Conservation (phyloP, 495 filamentous ascomycete genomes). For the Aspergillus asperescens region DNA sequence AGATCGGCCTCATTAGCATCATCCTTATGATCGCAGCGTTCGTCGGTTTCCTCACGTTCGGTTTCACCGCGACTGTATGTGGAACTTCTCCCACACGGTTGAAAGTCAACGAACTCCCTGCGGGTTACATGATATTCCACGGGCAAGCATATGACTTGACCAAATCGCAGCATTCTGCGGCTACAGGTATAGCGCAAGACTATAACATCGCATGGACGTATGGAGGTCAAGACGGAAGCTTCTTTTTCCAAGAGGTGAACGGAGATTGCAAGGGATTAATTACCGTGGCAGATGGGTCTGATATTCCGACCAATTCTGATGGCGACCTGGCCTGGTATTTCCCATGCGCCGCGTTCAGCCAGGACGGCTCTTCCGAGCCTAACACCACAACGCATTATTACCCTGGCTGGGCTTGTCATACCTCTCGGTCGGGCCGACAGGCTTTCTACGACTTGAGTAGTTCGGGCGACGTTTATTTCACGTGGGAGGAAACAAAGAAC, state of each 20-base stretch:
- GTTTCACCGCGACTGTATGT: slow-evolving; percentile 88
- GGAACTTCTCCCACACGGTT: slow-evolving; percentile 60
- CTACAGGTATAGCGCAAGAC: slow-evolving; percentile 63
- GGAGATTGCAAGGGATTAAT: slow-evolving; percentile 94
- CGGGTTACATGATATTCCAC: slow-evolving; percentile 93
- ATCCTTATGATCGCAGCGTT: slow-evolving; percentile 82
- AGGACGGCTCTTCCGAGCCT: slow-evolving; percentile 77
- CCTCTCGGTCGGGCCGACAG: slow-evolving; percentile 57
- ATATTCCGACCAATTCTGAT: slow-evolving; percentile 68
- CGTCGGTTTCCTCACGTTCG: slow-evolving; percentile 95
- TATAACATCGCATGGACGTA: slow-evolving; percentile 76
- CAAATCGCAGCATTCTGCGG: slow-evolving; percentile 68
- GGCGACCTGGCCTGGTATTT: slow-evolving; percentile 94
- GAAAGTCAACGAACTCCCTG: slow-evolving; percentile 71
- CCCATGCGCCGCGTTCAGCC: slow-evolving; percentile 84
- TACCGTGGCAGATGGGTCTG: slow-evolving; percentile 60
- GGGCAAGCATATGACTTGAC: slow-evolving; percentile 79
- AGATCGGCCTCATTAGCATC: slow-evolving; percentile 94
- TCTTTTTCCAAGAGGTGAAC: slow-evolving; percentile 98
- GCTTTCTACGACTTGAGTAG: slow-evolving; percentile 64
- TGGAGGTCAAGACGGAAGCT: slow-evolving; percentile 87
- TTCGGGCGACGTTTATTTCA: slow-evolving; percentile 81
- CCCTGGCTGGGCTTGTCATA: slow-evolving; percentile 87
- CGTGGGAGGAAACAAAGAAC: slow-evolving; percentile 93
- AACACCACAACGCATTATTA: slow-evolving; percentile 74